Evolutionary conservation across 2,329 filamentous ascomycete genomes (phyloP), one percentile per base, ranked within the genome.

Genomic region (Ophiostoma perfectum): DNA sequence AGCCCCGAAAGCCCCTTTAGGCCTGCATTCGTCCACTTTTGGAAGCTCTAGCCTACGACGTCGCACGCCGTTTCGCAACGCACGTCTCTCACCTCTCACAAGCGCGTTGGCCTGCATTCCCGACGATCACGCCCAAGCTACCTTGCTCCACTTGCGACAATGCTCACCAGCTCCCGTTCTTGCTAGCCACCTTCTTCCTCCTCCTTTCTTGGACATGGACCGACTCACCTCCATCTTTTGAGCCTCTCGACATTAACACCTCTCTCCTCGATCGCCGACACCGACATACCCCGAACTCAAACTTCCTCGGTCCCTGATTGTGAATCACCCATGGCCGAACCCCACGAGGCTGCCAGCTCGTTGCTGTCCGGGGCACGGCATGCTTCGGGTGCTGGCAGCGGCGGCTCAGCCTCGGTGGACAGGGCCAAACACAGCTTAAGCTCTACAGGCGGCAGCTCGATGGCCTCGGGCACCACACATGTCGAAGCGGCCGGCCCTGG

Each of bases 301-400:
- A 2, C 18, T 9, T 52, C 55, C 11, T 60, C 55, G 55, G 14
- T 18, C 58, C 55, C 12, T 63, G 16, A 62, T 62, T 38, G 58
- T 36, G 12, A 62, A 42, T 42, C 60, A 36, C 42, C 41, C 63
- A 64, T 64, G 63, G 63, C 63, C 63, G 63, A 64, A 44, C 63
- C 63, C 42, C 42, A 18, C 63, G 63, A 64, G 63, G 63, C 63
- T n/a, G 39, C 18, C 7, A 27, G n/a, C 41, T 64, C 42, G 18
- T 9, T 47, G 16, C 63, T 45, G 63, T 41, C 63, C 63, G 9
- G 42, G 63, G 5, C 42, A 36, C 42, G 63, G n/a, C 63, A 27
- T 63, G 60, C 60, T 39, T 42, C 60, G 60, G 60, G 60, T 44
- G 39, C n/a, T 16, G 60, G 38, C 60, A 63, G 39, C n/a, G 42